Conservation (phyloP, 257 asterid genomes). For the Eustoma russellianum region DNA sequence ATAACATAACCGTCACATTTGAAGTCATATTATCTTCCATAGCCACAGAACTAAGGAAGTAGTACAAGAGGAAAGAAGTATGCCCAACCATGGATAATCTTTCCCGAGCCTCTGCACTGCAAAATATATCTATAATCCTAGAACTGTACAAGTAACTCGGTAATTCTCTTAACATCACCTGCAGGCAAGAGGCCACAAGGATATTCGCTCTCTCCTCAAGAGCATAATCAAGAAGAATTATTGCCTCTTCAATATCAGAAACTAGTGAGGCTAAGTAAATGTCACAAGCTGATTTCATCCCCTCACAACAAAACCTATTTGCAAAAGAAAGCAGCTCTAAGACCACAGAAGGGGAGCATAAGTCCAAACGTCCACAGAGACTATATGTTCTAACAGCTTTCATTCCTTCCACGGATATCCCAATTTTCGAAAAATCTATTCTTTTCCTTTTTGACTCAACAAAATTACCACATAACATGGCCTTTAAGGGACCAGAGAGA, state of each 20-base stretch:
- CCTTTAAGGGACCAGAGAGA: slow-evolving; percentile 32
- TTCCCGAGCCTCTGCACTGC: slow-evolving; percentile 36
- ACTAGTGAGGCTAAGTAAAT: slow-evolving; percentile 31
- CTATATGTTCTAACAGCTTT: slow-evolving; percentile 29
- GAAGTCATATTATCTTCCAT: slow-evolving; percentile 36
- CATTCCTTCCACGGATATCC: slow-evolving; percentile 38
- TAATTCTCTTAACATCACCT: slow-evolving; percentile 38
- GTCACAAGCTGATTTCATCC: slow-evolving; percentile 38
- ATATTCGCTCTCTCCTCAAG: slow-evolving; percentile 38
- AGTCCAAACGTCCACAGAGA: slow-evolving; percentile 22
- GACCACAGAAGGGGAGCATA: slow-evolving; percentile 23
- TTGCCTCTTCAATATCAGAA: slow-evolving; percentile 34
- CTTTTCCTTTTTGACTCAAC: slow-evolving; percentile 27
- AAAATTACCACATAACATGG: slow-evolving; percentile 37
- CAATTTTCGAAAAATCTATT: slow-evolving; percentile 33
- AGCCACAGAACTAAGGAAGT: slow-evolving; percentile 40
- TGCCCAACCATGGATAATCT: slow-evolving; percentile 29
- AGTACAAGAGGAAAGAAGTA: slow-evolving; percentile 37
- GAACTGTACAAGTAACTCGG: slow-evolving; percentile 31
- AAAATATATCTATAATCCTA: slow-evolving; percentile 29
- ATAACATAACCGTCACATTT: slow-evolving; percentile 27
- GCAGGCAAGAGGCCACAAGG: slow-evolving; percentile 41
- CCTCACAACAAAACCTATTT: slow-evolving; percentile 44
- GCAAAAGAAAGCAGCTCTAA: slow-evolving; percentile 40
- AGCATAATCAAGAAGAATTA: slow-evolving; percentile 39